Evolutionary conservation across 352 stramenopile species (phyloP).

Genomic region (Pythium folliculosum): DNA sequence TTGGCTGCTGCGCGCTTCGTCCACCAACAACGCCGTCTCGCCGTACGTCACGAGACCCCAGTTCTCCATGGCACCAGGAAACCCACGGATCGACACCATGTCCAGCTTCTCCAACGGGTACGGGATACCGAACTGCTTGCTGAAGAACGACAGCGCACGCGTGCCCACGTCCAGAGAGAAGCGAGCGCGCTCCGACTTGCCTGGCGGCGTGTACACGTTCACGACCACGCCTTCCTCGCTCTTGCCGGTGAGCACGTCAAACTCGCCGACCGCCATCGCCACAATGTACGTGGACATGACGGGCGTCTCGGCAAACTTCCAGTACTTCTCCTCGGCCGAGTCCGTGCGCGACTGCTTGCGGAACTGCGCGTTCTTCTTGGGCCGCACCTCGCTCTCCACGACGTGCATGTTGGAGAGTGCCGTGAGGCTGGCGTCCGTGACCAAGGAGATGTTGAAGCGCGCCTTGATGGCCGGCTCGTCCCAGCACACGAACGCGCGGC

Average conservation of each 20-base stretch:
- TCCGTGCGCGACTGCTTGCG: conserved; percentile 48
- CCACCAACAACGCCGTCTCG: conserved; percentile 90
- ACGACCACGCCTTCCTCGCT: conserved; percentile 91
- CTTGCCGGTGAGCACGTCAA: conserved; percentile 93
- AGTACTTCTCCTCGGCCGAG: conserved; percentile 57
- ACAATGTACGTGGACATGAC: conserved; percentile 99
- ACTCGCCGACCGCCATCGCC: conserved; percentile 96
- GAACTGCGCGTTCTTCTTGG: conserved; percentile 61
- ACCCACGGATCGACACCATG: conserved; percentile 96
- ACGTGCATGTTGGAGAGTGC: conserved; percentile 97
- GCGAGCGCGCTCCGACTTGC: conserved; percentile 84
- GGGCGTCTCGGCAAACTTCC: conserved; percentile 91
- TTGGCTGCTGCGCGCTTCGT: conserved; percentile 61
- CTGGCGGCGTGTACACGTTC: conserved; percentile 94
- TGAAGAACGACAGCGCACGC: conserved; percentile 73
- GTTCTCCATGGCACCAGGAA: conserved; percentile 95
- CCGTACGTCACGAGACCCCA: conserved; percentile 96
- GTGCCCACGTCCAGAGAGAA: conserved; percentile 89
- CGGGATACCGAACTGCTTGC: conserved; percentile 63
- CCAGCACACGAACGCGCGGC: conserved; percentile 97
- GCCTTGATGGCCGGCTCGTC: conserved; percentile 98
- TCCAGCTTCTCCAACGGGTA: conserved; percentile 99
- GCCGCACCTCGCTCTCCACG: conserved; percentile 64
- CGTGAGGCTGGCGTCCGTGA: conserved; percentile 89
- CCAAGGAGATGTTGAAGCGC: conserved; percentile 92